Percentiles rank a stretch among this genome's conserved stretches.
Evolutionary conservation across 2,329 filamentous ascomycete genomes (phyloP).

Genomic region (Passalora sequoiae): DNA sequence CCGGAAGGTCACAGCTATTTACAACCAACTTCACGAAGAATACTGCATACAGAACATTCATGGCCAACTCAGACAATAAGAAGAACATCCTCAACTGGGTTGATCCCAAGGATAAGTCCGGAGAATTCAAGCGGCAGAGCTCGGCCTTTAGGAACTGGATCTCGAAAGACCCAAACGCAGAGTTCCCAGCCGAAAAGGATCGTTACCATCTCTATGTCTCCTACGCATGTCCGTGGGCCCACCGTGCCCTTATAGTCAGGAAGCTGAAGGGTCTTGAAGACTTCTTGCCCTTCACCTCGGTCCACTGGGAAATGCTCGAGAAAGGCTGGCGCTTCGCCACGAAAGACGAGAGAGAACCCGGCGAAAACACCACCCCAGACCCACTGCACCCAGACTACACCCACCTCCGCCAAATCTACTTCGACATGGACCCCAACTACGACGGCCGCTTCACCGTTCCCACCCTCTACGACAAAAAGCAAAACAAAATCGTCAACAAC

Average conservation of each 20-base stretch:
- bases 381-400: conserved; percentile 64
- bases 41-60: conserved; percentile 12
- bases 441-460: conserved; percentile 80
- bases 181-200: conserved; percentile 79
- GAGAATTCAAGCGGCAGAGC: conserved; percentile 87
- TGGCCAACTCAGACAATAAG: conserved; percentile 23
- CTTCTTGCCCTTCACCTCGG: conserved; percentile 70
- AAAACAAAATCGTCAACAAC: conserved; percentile 76
- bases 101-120: conserved; percentile 66
- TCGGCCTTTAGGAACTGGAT: conserved; percentile 80
- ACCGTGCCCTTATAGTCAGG: conserved; percentile 78
- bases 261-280: conserved; percentile 90
- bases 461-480: conserved; percentile 74
- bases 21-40: background rate
- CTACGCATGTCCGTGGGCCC: conserved; percentile 93
- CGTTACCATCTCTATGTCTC: conserved; percentile 94
- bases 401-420: conserved; percentile 75
- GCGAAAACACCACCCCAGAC: conserved; percentile 54
- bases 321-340: conserved; percentile 80
- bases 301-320: conserved; percentile 83
- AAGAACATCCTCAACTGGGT: conserved; percentile 75
- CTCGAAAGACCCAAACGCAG: conserved; percentile 62
- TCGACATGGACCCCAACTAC: conserved; percentile 66
- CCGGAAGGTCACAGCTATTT: background rate
- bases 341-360: conserved; percentile 54